phyloP scores from a whole-genome alignment of 2,329 filamentous ascomycete genomes.

The Hymenoscyphus repandus region DNA sequence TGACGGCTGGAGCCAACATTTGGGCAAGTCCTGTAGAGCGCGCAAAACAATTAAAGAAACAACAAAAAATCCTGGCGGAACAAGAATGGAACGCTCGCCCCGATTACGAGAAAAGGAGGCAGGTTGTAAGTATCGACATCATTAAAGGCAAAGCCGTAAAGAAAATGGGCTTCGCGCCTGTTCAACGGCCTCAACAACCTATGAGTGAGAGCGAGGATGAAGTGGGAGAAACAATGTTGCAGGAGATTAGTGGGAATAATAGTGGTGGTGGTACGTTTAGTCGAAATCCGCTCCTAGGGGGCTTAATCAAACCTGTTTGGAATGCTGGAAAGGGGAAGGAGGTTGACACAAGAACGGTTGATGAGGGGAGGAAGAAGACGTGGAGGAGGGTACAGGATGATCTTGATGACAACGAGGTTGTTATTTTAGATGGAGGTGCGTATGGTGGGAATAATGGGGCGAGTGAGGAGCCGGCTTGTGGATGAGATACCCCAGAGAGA shows the following conservation, averaged over 20 bases:
- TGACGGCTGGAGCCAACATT: conserved; percentile 46
- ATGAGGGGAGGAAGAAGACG: conserved; percentile 25
- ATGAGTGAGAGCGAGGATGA: conserved; percentile 23
- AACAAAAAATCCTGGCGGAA: conserved; percentile 63
- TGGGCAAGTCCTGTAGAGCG: conserved; percentile 66
- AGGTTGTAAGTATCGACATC: conserved; percentile 65
- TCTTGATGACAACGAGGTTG: conserved; percentile 36
- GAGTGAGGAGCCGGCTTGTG: conserved; percentile 25
- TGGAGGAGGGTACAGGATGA: conserved; percentile 39
- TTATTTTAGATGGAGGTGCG: conserved; percentile 36
- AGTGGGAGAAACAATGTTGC: conserved; percentile 15
- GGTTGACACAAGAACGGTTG: conserved; percentile 13
- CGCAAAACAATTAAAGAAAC: conserved; percentile 62
- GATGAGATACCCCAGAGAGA: conserved; percentile 4
- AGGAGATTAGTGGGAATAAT: conserved; percentile 18
- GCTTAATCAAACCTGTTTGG: conserved; percentile 32
- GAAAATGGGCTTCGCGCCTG: conserved; percentile 27
- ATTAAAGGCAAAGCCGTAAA: conserved; percentile 53
- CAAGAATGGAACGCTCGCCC: conserved; percentile 63
- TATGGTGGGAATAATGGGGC: conserved; percentile 23
- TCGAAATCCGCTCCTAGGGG: conserved; percentile 32
- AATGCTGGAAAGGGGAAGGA: conserved; percentile 24
- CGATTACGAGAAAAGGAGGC: conserved; percentile 65
- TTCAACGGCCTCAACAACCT: conserved; percentile 21
- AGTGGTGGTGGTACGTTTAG: conserved; percentile 29